Evolutionary conservation across 2,329 filamentous ascomycete genomes (phyloP).

Genomic region (Chaetothyriales sp.): DNA sequence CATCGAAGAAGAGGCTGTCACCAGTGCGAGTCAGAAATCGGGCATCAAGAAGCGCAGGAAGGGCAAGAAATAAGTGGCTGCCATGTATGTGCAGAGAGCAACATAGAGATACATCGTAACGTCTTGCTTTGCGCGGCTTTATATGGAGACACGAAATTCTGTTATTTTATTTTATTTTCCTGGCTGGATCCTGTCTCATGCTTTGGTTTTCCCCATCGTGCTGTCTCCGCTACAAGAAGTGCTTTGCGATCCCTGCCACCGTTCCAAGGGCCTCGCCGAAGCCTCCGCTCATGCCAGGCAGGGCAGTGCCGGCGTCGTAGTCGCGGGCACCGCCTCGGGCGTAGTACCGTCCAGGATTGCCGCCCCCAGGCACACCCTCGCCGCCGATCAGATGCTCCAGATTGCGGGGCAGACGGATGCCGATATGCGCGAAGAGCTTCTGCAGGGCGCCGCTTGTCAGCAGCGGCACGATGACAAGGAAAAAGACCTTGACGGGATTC

Average conservation of each 20-base stretch:
- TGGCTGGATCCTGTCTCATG: not conserved
- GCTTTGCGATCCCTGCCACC: conserved; percentile 36
- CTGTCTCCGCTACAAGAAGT: conserved; percentile 29
- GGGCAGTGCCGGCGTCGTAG: conserved; percentile 14
- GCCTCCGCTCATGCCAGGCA: conserved; percentile 19
- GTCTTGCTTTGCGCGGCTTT: too few relatives aligned
- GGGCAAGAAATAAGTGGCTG: conserved; percentile 12
- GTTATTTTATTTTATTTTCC: too few relatives aligned
- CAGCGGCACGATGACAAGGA: conserved; percentile 74
- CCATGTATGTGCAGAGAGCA: too few relatives aligned
- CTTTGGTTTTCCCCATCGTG: not conserved
- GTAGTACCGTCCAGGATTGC: conserved; percentile 7
- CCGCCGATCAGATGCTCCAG: conserved; percentile 32
- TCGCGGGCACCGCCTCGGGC: conserved; percentile 21
- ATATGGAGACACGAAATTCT: not conserved
- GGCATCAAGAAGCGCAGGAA: conserved; percentile 14
- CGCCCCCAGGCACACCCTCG: conserved; percentile 9
- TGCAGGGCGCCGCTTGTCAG: conserved; percentile 69
- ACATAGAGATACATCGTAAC: too few relatives aligned
- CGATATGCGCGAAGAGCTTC: conserved; percentile 63
- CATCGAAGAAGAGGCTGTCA: conserved; percentile 9
- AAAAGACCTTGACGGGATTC: conserved; percentile 75
- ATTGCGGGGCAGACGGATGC: conserved; percentile 55
- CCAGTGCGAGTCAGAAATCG: conserved; percentile 3
- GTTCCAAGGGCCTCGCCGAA: conserved; percentile 33